A percentile compares a stretch with the other conserved stretches of the same genome.
phyloP scores from a whole-genome alignment of 106 monocot genomes.

The Platanthera guangdongensis region DNA sequence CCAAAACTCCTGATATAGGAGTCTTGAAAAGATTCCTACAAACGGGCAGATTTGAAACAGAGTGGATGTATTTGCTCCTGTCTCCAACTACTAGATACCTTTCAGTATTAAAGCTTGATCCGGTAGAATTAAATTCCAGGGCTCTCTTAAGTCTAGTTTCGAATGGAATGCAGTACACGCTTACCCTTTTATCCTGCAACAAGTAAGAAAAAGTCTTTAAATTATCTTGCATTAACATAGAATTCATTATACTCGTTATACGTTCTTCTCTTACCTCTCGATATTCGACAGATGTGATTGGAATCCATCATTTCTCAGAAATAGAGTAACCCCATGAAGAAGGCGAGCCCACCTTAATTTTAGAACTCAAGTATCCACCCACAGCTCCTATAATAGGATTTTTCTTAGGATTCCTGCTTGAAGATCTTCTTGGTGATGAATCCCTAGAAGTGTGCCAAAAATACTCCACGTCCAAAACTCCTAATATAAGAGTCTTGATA shows the following conservation, averaged over 20 bases:
- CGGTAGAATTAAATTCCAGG: constrained; percentile 16
- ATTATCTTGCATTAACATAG: neutral
- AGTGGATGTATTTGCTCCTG: constrained; percentile 38
- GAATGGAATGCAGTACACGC: constrained; percentile 39
- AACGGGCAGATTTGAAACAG: constrained; percentile 12
- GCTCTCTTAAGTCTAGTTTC: constrained; percentile 53
- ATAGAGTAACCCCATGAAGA: neutral
- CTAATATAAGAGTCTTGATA: constrained; percentile 43
- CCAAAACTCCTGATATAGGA: constrained; percentile 72
- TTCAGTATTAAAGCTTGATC: neutral
- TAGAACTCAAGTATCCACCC: constrained; percentile 54
- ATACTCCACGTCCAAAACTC: constrained; percentile 78
- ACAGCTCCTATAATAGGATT: constrained; percentile 64
- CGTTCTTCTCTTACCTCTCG: constrained; percentile 36
- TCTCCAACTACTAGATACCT: constrained; percentile 18
- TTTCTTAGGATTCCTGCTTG: constrained; percentile 50
- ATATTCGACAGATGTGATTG: constrained; percentile 62
- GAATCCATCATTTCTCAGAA: constrained; percentile 40
- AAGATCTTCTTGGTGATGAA: constrained; percentile 50
- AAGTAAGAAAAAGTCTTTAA: neutral
- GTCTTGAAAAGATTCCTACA: neutral
- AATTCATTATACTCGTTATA: too few relatives aligned
- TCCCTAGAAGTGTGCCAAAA: constrained; percentile 36
- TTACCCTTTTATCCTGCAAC: constrained; percentile 46
- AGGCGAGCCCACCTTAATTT: neutral